Conservation (phyloP, 2,329 filamentous ascomycete genomes). For the Calonectria multiphialidica region DNA sequence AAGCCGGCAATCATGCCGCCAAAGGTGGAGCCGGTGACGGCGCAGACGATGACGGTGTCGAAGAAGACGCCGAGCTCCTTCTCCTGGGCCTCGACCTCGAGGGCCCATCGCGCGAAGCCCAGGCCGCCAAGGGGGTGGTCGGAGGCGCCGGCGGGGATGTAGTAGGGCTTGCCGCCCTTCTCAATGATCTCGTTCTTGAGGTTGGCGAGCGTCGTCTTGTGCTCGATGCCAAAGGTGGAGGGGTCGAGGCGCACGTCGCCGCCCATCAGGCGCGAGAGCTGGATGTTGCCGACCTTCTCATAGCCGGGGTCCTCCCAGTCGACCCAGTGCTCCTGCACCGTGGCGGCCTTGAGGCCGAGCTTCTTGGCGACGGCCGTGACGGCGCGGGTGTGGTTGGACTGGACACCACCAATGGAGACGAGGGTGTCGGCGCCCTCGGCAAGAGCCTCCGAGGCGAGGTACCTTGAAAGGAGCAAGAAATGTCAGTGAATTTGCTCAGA, state of each 20-base stretch:
- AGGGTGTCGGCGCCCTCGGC: constrained; percentile 70
- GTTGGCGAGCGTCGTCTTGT: constrained; percentile 70
- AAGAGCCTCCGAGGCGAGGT: constrained; percentile 74
- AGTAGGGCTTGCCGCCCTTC: constrained; percentile 73
- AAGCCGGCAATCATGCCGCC: constrained; percentile 81
- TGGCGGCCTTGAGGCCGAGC: constrained; percentile 66
- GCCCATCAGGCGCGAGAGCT: constrained; percentile 76
- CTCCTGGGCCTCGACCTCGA: constrained; percentile 76
- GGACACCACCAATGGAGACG: constrained; percentile 75
- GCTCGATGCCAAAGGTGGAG: constrained; percentile 75
- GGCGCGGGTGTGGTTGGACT: constrained; percentile 78
- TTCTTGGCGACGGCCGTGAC: constrained; percentile 73
- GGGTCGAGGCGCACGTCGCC: constrained; percentile 72
- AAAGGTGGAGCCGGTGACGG: constrained; percentile 78
- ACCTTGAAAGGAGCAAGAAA: constrained; percentile 51
- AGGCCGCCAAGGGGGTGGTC: constrained; percentile 78
- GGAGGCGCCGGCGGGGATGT: constrained; percentile 78
- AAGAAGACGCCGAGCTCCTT: constrained; percentile 72
- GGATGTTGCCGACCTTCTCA: constrained; percentile 77
- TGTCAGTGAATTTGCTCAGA: background rate
- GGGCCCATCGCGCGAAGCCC: constrained; percentile 78
- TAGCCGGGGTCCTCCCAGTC: constrained; percentile 71
- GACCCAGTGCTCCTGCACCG: constrained; percentile 77
- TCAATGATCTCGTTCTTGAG: constrained; percentile 65
- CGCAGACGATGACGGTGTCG: constrained; percentile 76